These are phyloP conservation scores for Orbilia blumenaviensis DNA, from an alignment of 2,329 filamentous ascomycete species.

Conservation along the genomic window DNA sequence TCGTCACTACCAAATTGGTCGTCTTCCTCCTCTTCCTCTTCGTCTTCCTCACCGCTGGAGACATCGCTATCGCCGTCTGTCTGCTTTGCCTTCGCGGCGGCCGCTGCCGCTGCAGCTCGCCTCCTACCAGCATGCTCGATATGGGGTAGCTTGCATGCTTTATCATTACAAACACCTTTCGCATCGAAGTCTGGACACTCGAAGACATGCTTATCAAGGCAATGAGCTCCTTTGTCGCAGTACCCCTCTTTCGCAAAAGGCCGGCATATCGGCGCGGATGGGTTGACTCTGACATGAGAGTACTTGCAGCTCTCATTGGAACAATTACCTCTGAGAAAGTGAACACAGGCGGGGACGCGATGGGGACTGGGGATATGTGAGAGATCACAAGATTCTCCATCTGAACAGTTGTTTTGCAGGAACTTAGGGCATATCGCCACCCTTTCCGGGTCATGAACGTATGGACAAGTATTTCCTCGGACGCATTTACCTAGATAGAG, in stretches of 20 bases:
- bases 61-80: constrained; percentile 58
- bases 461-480: constrained; percentile 81
- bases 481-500: constrained; percentile 78
- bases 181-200: constrained; percentile 97
- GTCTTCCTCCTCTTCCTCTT: constrained; percentile 74
- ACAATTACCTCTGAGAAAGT: constrained; percentile 90
- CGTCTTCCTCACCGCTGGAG: constrained; percentile 64
- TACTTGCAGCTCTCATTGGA: constrained; percentile 86
- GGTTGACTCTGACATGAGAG: constrained; percentile 80
- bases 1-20: constrained; percentile 75
- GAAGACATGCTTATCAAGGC: constrained; percentile 83
- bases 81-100: constrained; percentile 59
- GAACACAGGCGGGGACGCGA: constrained; percentile 85
- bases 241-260: constrained; percentile 87
- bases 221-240: constrained; percentile 81
- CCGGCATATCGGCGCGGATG: constrained; percentile 81
- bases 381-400: constrained; percentile 83
- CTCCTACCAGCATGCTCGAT: constrained; percentile 85
- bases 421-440: constrained; percentile 91
- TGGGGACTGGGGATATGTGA: constrained; percentile 86
- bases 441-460: constrained; percentile 82
- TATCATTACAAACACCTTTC: constrained; percentile 80
- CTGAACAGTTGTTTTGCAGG: constrained; percentile 78
- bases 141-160: constrained; percentile 85
- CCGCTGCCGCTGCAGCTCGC: constrained; percentile 67